phyloP scores from a whole-genome alignment of 2,329 filamentous ascomycete genomes.

The Aspergillus sp. region DNA sequence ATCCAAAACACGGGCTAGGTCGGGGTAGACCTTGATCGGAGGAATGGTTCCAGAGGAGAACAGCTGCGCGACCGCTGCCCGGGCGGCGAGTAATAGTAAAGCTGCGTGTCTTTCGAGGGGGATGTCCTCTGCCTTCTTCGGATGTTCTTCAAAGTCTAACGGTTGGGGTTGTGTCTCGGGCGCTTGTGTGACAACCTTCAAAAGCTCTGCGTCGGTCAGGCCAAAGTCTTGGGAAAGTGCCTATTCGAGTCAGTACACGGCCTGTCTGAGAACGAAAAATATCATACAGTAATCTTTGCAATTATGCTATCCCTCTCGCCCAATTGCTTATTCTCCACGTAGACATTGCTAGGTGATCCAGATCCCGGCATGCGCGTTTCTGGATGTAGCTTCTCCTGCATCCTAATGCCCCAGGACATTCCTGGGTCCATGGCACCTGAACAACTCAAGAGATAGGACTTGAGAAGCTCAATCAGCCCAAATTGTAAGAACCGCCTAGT shows the following conservation, averaged over 20 bases:
- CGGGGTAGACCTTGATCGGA: conserved; percentile 52
- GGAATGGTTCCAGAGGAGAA: conserved; percentile 45
- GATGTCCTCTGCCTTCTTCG: conserved; percentile 53
- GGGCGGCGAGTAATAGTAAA: conserved; percentile 55
- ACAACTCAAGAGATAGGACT: conserved; percentile 56
- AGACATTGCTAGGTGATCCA: conserved; percentile 52
- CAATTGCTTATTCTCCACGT: conserved; percentile 49
- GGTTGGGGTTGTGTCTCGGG: conserved; percentile 41
- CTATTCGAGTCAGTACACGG: conserved; percentile 20
- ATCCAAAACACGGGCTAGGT: conserved; percentile 51
- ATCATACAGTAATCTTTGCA: conserved; percentile 54
- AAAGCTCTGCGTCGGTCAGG: conserved; percentile 49
- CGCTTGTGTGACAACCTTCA: conserved; percentile 44
- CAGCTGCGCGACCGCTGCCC: conserved; percentile 49
- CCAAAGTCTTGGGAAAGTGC: conserved; percentile 57
- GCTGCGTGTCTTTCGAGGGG: conserved; percentile 57
- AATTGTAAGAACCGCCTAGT: conserved; percentile 60
- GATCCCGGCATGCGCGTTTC: conserved; percentile 51
- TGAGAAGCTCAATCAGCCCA: conserved; percentile 60
- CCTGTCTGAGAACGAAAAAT: not conserved
- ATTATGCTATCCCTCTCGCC: conserved; percentile 56
- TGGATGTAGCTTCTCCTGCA: conserved; percentile 60
- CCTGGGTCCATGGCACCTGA: conserved; percentile 36
- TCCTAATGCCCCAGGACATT: conserved; percentile 47
- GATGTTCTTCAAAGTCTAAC: conserved; percentile 56